Evolutionary conservation across 768 basidiomycete species (phyloP), one percentile per base, ranked within the genome.

Genomic region (Russula olivacea): DNA sequence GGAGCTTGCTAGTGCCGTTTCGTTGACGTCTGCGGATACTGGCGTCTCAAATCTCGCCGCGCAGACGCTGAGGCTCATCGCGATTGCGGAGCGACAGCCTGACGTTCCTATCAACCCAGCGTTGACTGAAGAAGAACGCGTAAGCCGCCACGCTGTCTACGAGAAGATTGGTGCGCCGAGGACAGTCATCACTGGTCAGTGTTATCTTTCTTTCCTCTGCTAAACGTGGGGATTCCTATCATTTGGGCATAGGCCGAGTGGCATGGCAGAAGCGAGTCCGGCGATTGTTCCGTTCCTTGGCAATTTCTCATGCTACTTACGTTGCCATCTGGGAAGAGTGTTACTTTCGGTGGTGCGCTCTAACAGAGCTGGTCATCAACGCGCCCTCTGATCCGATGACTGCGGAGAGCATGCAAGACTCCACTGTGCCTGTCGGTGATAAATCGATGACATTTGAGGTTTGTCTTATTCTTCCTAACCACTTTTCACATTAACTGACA

Each of bases 291-390:
- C 82, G 88, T 7, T 71, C 83, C 58, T 78, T 91, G 51, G 79
- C 83, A 1, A 82, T 81, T 32, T 83, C 87, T 15, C 81, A 82
- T 34, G 81, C 84, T 1, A 80, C 83, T n/a, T 83, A 90, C 57
- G 76, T 88, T 23, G 88, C 87, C 0, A 86, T 90, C 3, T 94
- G 91, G 91, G 79, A 87, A 66, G 91, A 93, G 69, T 87, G 84
- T 64, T 92, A 87, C 71, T 86, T 81, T 76, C 78, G 89, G 53
- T 93, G 90, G 89, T 78, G 79, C 30, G 74, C 77, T 6, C 73
- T 92, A 49, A 82, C 82, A 15, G 88, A 89, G 69, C 75, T 80
- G 54, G 75, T 87, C 50, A 78, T 80, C 65, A 80, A 68, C 65
- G 69, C 47, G 54, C 72, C 62, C n/a, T 60, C 65, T 59, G 70